These are phyloP conservation scores for Cynanchum wilfordii DNA, from an alignment of 257 asterid species.

Conservation along the genomic window DNA sequence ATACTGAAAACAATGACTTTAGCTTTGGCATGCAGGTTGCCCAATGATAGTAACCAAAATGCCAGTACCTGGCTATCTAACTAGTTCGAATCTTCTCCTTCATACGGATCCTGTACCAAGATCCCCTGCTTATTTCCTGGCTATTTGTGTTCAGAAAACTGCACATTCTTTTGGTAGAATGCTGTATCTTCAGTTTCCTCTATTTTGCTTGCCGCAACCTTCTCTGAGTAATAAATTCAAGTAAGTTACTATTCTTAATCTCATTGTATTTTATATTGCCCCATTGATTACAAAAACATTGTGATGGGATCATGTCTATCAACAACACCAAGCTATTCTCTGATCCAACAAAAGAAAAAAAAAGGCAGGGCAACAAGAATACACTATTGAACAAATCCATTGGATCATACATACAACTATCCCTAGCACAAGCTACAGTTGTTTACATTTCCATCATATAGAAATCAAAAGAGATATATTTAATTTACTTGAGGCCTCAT, in stretches of 20 bases:
- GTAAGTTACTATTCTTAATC: constrained; percentile 19
- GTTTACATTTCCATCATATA: constrained; percentile 1
- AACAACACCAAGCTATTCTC: neutral
- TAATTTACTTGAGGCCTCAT: neutral
- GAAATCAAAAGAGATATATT: constrained; percentile 7
- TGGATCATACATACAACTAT: neutral
- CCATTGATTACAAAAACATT: neutral
- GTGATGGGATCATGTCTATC: constrained; percentile 7
- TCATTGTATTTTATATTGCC: neutral
- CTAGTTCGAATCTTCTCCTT: constrained; percentile 3
- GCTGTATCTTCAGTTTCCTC: constrained; percentile 15
- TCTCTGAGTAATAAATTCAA: constrained; percentile 17
- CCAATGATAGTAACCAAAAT: constrained; percentile 11
- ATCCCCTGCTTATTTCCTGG: constrained; percentile 12
- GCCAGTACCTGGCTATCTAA: constrained; percentile 12
- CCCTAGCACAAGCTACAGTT: neutral
- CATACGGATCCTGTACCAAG: neutral
- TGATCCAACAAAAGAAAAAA: neutral
- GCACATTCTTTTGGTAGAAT: constrained; percentile 17
- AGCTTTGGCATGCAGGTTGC: constrained; percentile 14
- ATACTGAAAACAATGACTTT: neutral
- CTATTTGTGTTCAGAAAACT: constrained; percentile 20
- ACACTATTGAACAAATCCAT: neutral
- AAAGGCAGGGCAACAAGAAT: neutral
- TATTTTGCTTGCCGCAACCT: constrained; percentile 13